phyloP scores from a whole-genome alignment of 2,329 filamentous ascomycete species.

The Pseudogymnoascus sp. region DNA sequence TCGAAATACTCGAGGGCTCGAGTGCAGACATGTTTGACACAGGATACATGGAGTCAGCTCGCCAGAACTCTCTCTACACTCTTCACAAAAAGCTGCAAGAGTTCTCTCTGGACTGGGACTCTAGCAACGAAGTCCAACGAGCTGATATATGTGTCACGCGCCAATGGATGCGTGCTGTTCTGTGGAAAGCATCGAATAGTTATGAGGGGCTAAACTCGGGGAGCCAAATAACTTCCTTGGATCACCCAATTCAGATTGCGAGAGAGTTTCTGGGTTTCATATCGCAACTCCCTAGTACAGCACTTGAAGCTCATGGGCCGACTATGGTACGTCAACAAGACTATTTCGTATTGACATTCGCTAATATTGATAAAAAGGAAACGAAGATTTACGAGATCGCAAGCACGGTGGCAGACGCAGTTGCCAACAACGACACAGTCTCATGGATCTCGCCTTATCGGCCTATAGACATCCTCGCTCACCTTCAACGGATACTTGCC shows the following conservation, averaged over 20 bases:
- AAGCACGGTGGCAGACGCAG: conserved; percentile 35
- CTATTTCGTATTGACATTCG: not conserved
- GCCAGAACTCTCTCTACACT: conserved; percentile 27
- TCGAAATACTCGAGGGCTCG: conserved; percentile 33
- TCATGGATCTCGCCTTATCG: conserved; percentile 21
- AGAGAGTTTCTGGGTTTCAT: conserved; percentile 38
- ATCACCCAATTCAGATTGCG: conserved; percentile 36
- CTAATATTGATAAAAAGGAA: conserved; percentile 18
- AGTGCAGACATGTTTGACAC: not conserved
- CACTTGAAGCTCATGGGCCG: conserved; percentile 42
- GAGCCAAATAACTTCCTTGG: conserved; percentile 17
- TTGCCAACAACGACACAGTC: conserved; percentile 18
- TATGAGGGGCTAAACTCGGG: not conserved
- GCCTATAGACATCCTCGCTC: conserved; percentile 30
- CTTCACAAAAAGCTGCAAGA: conserved; percentile 38
- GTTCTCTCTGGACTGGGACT: conserved; percentile 30
- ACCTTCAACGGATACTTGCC: conserved; percentile 33
- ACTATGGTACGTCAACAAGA: conserved; percentile 29
- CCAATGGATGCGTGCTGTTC: conserved; percentile 58
- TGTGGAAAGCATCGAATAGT: conserved; percentile 40
- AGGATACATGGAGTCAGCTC: conserved; percentile 7
- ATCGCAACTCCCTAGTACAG: conserved; percentile 36
- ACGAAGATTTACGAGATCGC: conserved; percentile 42
- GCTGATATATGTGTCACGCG: conserved; percentile 61
- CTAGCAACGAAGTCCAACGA: conserved; percentile 50